Evolutionary conservation across 805 yeast species (phyloP), one percentile per base, ranked within the genome.

Genomic region (Metschnikowia vanudenii): DNA sequence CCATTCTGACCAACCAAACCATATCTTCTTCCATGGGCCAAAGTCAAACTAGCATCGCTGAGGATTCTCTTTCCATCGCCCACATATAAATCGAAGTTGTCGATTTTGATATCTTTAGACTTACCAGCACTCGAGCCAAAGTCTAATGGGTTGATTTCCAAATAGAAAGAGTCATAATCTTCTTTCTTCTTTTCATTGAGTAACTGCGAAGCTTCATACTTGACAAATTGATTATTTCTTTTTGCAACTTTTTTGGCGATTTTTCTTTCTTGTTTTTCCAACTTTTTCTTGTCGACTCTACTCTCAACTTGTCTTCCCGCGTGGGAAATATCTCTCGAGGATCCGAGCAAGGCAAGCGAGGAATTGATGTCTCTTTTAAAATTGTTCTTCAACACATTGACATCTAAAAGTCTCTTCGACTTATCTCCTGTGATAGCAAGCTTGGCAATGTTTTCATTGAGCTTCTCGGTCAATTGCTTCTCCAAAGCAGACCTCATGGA

Each of bases 1-100:
- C 99, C 99, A 73, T 94, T 94, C 64, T 91, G 96, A 68, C 99
- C 99, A 37, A 94, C 97, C 43, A 94, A 72, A 81, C 99, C 99
- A 59, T 94, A 94, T 64, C 98, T 81, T 66, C 87, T 89, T 45
- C 99, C 99, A 64, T 84, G 84, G 24, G 96, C 84, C 53, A 94
- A 77, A 1, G 96, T 83, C 54, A 94, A 79, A 19, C 90, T 78
- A 22, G 98, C 85, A 64, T 91, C 95, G 37, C 92, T 82, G 53
- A 94, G 76, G 45, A 94, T 92, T 69, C 99, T 81, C 67, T 87
- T 85, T 52, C 97, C 98, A 48, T 88, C 95, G 50, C 99, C 98
- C 50, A 94, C 97, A 61, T 90, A 90, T 49, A 94, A 74, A 67
- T 94, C 99, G 62, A 94, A 88, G 57, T 84, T 85, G 45, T 95